Conservation (phyloP, 768 basidiomycete species). For the Hypholoma sublateritium region DNA sequence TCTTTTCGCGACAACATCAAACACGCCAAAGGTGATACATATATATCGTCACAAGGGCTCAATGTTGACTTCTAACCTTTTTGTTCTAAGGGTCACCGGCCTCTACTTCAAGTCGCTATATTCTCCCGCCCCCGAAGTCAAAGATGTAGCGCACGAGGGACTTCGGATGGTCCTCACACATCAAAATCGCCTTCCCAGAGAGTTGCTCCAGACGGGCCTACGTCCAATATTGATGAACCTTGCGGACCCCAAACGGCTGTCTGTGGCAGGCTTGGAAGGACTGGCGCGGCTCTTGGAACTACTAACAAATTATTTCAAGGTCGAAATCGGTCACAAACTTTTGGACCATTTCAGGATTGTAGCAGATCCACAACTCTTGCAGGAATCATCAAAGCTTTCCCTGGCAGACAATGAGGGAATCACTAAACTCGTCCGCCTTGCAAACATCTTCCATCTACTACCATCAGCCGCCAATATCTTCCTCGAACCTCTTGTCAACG, state of each 20-base stretch:
- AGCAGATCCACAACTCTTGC: constrained; percentile 84
- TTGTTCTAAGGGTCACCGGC: constrained; percentile 63
- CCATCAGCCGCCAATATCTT: constrained; percentile 93
- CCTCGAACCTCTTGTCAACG: constrained; percentile 81
- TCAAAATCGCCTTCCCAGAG: constrained; percentile 91
- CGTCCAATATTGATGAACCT: constrained; percentile 98
- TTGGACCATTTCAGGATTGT: constrained; percentile 94
- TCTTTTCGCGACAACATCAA: constrained; percentile 81
- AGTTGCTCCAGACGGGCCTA: constrained; percentile 90
- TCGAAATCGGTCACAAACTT: constrained; percentile 97
- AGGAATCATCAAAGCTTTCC: constrained; percentile 75
- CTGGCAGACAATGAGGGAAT: constrained; percentile 88
- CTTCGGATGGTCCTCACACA: constrained; percentile 85
- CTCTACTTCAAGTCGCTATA: constrained; percentile 99
- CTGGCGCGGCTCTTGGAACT: constrained; percentile 91
- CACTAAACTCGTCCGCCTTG: constrained; percentile 89
- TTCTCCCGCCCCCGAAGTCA: constrained; percentile 86
- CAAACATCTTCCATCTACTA: constrained; percentile 96
- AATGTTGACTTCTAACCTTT: background rate
- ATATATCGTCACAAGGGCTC: background rate
- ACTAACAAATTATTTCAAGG: constrained; percentile 98
- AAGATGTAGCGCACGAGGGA: constrained; percentile 93
- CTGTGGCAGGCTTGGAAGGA: constrained; percentile 90
- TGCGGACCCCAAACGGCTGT: constrained; percentile 92
- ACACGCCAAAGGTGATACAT: constrained; percentile 76